Conservation (phyloP, 352 stramenopile species). For the Peronosclerospora sorghi region DNA sequence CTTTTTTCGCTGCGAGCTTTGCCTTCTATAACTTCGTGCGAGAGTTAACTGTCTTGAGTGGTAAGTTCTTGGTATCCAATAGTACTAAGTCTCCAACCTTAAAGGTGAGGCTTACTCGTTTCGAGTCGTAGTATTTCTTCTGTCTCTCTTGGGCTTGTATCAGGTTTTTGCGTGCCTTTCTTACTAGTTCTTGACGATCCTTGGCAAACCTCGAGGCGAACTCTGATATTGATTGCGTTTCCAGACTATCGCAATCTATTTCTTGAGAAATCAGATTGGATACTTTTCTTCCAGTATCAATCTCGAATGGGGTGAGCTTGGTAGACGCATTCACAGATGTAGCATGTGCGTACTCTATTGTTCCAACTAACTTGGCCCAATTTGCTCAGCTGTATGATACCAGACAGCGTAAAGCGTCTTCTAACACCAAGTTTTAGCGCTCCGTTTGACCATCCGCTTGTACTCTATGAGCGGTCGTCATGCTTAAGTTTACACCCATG, state of each 20-base stretch:
- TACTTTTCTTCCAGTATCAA: slow-evolving; percentile 7
- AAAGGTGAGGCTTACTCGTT: neutral
- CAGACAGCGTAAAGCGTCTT: no score
- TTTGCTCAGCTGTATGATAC: neutral
- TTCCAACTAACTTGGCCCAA: slow-evolving; percentile 5
- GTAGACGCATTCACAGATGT: neutral
- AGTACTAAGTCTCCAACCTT: slow-evolving; percentile 1
- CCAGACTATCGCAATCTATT: no score
- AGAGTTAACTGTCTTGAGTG: slow-evolving; percentile 4
- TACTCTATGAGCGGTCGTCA: no score
- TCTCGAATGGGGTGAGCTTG: slow-evolving; percentile 5
- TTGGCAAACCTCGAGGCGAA: no score
- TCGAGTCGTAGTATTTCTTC: slow-evolving; percentile 9
- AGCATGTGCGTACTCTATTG: slow-evolving; percentile 10
- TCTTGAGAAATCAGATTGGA: no score
- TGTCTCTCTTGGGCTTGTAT: slow-evolving; percentile 3
- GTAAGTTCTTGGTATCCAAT: slow-evolving; percentile 4
- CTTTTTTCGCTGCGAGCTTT: slow-evolving; percentile 5
- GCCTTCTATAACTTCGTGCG: slow-evolving; percentile 4
- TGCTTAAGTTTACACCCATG: no score
- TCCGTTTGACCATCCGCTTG: no score
- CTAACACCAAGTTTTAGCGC: no score
- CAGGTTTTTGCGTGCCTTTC: slow-evolving; percentile 2
- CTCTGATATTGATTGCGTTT: no score
- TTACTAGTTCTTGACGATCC: neutral